Conservation (phyloP, 495 filamentous ascomycete genomes). For the Xylaria intraflava region DNA sequence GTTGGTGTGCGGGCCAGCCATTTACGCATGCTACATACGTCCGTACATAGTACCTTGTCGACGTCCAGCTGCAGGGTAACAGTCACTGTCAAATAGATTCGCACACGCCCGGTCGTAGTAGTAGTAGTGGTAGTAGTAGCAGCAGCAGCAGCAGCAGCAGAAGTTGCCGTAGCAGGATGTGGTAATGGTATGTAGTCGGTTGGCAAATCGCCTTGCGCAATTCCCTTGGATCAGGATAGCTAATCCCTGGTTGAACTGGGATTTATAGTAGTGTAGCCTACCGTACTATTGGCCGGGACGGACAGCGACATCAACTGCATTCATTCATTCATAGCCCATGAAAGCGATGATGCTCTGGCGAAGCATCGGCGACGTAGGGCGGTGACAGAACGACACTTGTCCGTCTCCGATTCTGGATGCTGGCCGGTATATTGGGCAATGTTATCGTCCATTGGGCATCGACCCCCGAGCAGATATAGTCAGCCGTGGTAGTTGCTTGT, state of each 20-base stretch:
- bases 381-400: neutral
- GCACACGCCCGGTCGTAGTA: neutral
- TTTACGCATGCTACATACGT: constrained; percentile 1
- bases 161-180: no score
- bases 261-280: neutral
- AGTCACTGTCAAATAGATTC: constrained; percentile 2
- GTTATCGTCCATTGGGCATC: neutral
- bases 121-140: no score
- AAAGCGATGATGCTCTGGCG: neutral
- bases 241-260: neutral
- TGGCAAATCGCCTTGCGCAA: constrained; percentile 4
- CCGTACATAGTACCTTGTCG: neutral
- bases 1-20: constrained; percentile 3
- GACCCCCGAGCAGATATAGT: neutral
- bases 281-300: neutral
- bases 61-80: constrained; percentile 9
- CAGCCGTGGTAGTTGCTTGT: neutral
- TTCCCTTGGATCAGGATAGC: constrained; percentile 4
- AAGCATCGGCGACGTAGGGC: neutral
- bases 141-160: no score
- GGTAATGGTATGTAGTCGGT: no score
- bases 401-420: neutral
- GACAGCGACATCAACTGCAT: constrained; percentile 5
- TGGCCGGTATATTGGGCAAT: neutral
- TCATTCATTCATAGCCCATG: neutral